Evolutionary conservation across 768 basidiomycete species (phyloP).

Genomic region (Hemileccinum rubropunctum): DNA sequence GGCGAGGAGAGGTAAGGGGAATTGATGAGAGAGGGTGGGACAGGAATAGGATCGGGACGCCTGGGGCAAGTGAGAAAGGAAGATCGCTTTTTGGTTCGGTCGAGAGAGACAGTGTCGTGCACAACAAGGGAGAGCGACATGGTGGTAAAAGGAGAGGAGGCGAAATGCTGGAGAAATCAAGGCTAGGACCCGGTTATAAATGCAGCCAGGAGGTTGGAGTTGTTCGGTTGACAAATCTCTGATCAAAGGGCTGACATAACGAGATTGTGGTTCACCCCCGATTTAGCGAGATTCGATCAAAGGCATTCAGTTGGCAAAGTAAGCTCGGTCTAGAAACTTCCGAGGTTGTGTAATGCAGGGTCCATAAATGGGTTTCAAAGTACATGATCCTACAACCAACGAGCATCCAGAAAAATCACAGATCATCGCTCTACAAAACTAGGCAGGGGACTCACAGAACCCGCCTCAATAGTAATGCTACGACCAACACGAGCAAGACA

Average conservation of each 20-base stretch:
- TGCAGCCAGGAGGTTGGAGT: background rate
- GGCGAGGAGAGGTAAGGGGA: conserved; percentile 56
- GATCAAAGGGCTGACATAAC: conserved; percentile 27
- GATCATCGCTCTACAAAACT: conserved; percentile 17
- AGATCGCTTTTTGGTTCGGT: conserved; percentile 17
- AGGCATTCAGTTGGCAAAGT: conserved; percentile 15
- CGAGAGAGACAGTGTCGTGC: conserved; percentile 10
- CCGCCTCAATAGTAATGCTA: conserved; percentile 66
- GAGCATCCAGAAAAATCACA: conserved; percentile 15
- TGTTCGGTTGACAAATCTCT: conserved; percentile 25
- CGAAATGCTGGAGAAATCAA: conserved; percentile 10
- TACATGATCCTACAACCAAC: conserved; percentile 19
- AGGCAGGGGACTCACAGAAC: conserved; percentile 35
- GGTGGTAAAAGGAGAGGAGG: background rate
- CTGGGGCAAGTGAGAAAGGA: conserved; percentile 12
- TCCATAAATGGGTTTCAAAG: conserved; percentile 4
- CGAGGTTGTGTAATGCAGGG: conserved; percentile 16
- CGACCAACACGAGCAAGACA: conserved; percentile 63
- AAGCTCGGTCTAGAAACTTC: conserved; percentile 22
- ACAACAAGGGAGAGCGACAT: conserved; percentile 18
- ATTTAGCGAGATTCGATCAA: conserved; percentile 22
- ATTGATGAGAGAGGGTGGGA: conserved; percentile 55
- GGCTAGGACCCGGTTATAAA: conserved; percentile 15
- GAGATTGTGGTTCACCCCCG: conserved; percentile 9
- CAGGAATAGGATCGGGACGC: conserved; percentile 40